A percentile compares a stretch with the other conserved stretches of the same genome.
phyloP scores from a whole-genome alignment of 176 grass and related monocot genomes.

The Aegilops tauschii region DNA sequence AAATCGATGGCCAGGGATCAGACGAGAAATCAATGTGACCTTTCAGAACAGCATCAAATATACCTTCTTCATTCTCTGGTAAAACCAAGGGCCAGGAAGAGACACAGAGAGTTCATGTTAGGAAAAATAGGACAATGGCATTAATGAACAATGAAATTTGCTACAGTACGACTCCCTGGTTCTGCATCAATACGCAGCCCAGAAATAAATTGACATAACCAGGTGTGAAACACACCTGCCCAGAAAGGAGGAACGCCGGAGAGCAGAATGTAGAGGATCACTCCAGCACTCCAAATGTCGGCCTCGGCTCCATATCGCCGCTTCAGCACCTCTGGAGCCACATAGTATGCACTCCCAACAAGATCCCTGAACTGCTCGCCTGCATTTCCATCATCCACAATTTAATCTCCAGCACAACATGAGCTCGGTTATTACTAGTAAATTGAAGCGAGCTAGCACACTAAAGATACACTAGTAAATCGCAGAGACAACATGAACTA shows the following conservation, averaged over 20 bases:
- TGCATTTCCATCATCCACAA: not conserved
- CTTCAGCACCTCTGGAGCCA: constrained; percentile 81
- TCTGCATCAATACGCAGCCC: too few species aligned
- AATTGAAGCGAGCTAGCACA: not conserved
- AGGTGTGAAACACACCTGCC: constrained; percentile 44
- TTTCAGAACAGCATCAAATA: constrained; percentile 75
- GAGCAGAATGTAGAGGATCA: constrained; percentile 95
- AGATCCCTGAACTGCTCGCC: constrained; percentile 80
- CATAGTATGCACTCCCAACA: constrained; percentile 88
- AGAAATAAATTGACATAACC: too few species aligned
- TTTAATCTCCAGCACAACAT: constrained; percentile 1
- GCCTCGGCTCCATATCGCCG: constrained; percentile 73
- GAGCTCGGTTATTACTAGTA: not conserved
- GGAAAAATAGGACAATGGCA: not conserved
- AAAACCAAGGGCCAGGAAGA: not conserved
- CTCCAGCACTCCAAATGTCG: constrained; percentile 92
- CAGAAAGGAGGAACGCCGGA: constrained; percentile 96
- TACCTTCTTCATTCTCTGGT: constrained; percentile 86
- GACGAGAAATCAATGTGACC: constrained; percentile 82
- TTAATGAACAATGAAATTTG: too few species aligned
- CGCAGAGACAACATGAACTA: too few species aligned
- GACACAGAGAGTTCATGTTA: not conserved
- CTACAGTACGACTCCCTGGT: too few species aligned
- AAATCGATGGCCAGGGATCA: constrained; percentile 90
- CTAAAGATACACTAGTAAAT: not conserved